Conservation (phyloP, 202 grass and related monocot genomes). For the Saccharum hybrid region DNA sequence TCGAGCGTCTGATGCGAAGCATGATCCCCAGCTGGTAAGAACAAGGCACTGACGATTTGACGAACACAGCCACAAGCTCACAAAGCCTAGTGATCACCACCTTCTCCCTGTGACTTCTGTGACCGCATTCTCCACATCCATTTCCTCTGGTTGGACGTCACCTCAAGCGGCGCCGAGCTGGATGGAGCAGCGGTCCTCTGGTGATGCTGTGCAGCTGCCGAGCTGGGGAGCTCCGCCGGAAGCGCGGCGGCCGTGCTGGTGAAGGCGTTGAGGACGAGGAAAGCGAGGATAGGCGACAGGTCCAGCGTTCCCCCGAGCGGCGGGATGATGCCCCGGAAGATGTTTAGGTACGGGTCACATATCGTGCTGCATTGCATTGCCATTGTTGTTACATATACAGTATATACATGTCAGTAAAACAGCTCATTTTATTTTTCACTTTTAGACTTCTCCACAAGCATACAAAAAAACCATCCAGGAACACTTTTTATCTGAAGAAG, state of each 20-base stretch:
- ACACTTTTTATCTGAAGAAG: neutral
- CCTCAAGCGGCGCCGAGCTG: slow-evolving; percentile 1
- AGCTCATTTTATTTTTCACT: neutral
- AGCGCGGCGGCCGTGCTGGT: slow-evolving; percentile 86
- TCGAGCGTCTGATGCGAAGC: neutral
- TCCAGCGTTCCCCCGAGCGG: slow-evolving; percentile 80
- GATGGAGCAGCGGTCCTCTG: neutral
- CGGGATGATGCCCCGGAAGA: slow-evolving; percentile 94
- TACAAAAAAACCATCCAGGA: neutral
- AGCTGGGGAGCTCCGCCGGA: slow-evolving; percentile 75
- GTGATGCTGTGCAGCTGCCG: slow-evolving; percentile 14
- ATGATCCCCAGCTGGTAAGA: neutral
- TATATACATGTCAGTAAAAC: neutral
- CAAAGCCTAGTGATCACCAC: slow-evolving; percentile 33
- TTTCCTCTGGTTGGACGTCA: slow-evolving; percentile 67
- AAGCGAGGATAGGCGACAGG: slow-evolving; percentile 94
- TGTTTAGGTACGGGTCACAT: slow-evolving; percentile 95
- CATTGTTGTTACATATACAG: neutral
- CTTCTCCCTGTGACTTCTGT: slow-evolving; percentile 39
- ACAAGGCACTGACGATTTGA: neutral
- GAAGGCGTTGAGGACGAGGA: slow-evolving; percentile 84
- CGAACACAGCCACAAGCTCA: neutral
- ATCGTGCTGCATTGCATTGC: slow-evolving; percentile 66
- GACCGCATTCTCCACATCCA: slow-evolving; percentile 72
- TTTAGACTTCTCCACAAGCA: neutral